A percentile compares a stretch with the other conserved stretches of the same genome.
Conservation (phyloP, 768 basidiomycete species). For the Psilocybe tampanensis region DNA sequence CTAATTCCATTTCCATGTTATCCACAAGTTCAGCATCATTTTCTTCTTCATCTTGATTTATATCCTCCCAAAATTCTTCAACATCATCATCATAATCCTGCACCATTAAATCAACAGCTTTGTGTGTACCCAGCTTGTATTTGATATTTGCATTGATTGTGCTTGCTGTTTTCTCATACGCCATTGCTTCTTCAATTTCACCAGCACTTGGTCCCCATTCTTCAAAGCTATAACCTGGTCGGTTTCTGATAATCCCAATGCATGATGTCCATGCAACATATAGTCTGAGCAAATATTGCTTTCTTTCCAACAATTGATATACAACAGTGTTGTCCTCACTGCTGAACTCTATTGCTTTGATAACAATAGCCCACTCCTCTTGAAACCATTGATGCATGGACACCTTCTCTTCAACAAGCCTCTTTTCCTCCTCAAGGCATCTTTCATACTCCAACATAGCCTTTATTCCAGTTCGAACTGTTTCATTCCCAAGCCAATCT, state of each 20-base stretch:
- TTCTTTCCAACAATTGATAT: neutral
- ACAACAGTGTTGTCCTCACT: neutral
- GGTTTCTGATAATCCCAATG: neutral
- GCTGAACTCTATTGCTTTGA: neutral
- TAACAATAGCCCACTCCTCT: neutral
- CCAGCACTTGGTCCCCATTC: neutral
- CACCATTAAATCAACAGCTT: neutral
- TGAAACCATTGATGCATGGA: neutral
- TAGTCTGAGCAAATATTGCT: neutral
- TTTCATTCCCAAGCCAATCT: constrained; percentile 30
- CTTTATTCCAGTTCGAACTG: constrained; percentile 29
- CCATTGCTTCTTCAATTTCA: neutral
- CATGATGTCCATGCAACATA: neutral
- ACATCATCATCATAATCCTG: neutral
- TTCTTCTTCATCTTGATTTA: neutral
- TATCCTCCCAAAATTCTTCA: neutral
- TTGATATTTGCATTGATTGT: neutral
- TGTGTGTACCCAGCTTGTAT: neutral
- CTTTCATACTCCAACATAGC: constrained; percentile 26
- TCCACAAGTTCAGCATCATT: neutral
- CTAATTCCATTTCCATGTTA: constrained; percentile 15
- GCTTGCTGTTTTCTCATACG: neutral
- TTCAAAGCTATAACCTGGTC: neutral
- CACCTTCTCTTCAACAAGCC: neutral
- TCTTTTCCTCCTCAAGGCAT: constrained; percentile 27